Conservation (phyloP, 2,329 filamentous ascomycete species). For the Amesomyces nigricolor region DNA sequence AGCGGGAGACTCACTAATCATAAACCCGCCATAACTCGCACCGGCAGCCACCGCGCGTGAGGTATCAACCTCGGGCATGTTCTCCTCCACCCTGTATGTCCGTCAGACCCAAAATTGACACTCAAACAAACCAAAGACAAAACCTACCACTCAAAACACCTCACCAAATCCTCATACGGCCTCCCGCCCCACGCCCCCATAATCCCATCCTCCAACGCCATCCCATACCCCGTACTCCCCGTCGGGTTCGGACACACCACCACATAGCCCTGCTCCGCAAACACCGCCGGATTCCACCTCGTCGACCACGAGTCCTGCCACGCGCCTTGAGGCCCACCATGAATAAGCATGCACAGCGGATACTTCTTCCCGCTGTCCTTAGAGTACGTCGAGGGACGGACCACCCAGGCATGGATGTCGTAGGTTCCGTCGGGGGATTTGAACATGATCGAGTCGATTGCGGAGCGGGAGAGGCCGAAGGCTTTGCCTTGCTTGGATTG, state of each 20-base stretch:
- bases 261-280: slow-evolving; percentile 82
- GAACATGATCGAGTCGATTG: slow-evolving; percentile 66
- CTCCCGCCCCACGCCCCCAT: slow-evolving; percentile 75
- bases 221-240: slow-evolving; percentile 76
- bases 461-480: slow-evolving; percentile 58
- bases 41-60: slow-evolving; percentile 65
- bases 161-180: slow-evolving; percentile 77
- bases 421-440: slow-evolving; percentile 57
- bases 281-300: slow-evolving; percentile 80
- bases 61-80: slow-evolving; percentile 64
- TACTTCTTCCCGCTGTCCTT: slow-evolving; percentile 57
- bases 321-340: slow-evolving; percentile 75
- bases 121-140: too few species aligned
- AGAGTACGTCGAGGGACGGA: slow-evolving; percentile 60
- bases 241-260: slow-evolving; percentile 79
- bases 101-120: too few species aligned
- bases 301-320: slow-evolving; percentile 74
- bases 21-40: slow-evolving; percentile 69
- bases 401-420: slow-evolving; percentile 63
- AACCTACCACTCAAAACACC: slow-evolving; percentile 60
- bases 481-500: slow-evolving; percentile 59
- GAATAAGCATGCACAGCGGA: slow-evolving; percentile 72
- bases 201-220: slow-evolving; percentile 71
- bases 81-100: slow-evolving; percentile 45
- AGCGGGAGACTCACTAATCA: slow-evolving; percentile 52